These are phyloP conservation scores for Jaltomata sinuosa DNA, from an alignment of 257 asterid species.

Conservation along the genomic window DNA sequence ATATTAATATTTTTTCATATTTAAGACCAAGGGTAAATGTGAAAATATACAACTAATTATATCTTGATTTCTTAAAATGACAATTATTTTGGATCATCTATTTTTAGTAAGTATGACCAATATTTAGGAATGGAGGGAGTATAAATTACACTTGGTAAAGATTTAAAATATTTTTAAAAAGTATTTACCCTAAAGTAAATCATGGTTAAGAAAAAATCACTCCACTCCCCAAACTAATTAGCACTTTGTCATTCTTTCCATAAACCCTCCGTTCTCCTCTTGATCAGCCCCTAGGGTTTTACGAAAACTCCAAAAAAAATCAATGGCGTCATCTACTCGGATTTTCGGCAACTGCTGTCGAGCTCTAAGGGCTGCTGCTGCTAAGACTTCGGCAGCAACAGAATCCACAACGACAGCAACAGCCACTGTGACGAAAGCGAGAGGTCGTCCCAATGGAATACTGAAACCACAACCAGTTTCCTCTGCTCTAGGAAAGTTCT, in stretches of 20 bases:
- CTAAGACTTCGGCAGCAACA: slow-evolving; percentile 17
- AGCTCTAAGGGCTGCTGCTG: slow-evolving; percentile 33
- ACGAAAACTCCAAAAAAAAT: not conserved
- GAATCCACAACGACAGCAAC: not conserved
- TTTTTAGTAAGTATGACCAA: too few relatives aligned
- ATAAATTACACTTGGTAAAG: too few relatives aligned
- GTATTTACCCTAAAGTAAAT: too few relatives aligned
- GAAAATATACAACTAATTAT: too few relatives aligned
- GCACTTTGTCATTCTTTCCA: not conserved
- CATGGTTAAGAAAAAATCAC: too few relatives aligned
- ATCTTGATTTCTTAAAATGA: too few relatives aligned
- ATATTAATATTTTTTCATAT: too few relatives aligned
- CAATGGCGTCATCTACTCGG: slow-evolving; percentile 32
- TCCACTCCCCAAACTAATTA: not conserved
- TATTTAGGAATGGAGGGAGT: too few relatives aligned
- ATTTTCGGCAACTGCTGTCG: slow-evolving; percentile 32
- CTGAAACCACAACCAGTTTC: slow-evolving; percentile 11
- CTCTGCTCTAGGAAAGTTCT: slow-evolving; percentile 15
- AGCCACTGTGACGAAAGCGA: slow-evolving; percentile 7
- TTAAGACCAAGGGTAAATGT: too few relatives aligned
- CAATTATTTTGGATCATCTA: too few relatives aligned
- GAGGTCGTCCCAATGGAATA: slow-evolving; percentile 5
- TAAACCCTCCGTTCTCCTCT: not conserved
- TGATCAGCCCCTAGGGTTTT: slow-evolving; percentile 26
- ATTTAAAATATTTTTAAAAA: too few relatives aligned